Conservation (phyloP, 805 yeast species). For the Jamesozyma lodderae region DNA sequence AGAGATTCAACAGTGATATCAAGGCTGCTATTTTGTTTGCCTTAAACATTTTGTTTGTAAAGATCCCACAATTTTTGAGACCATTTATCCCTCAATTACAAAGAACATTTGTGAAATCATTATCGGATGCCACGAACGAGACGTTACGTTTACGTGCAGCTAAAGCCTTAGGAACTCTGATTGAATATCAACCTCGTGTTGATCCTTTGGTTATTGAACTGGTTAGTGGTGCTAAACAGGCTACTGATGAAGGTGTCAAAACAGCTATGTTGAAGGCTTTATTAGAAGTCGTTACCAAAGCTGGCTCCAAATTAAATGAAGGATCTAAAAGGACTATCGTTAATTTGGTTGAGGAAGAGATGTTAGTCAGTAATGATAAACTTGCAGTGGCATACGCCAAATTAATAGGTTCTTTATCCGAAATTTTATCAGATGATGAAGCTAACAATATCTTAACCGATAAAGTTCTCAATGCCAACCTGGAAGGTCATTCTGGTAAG, state of each 20-base stretch:
- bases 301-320: conserved; percentile 72
- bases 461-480: conserved; percentile 45
- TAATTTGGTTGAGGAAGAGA: conserved; percentile 65
- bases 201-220: conserved; percentile 86
- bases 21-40: conserved; percentile 91
- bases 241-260: conserved; percentile 63
- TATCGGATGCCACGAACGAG: conserved; percentile 70
- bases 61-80: conserved; percentile 82
- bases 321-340: conserved; percentile 59
- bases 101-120: conserved; percentile 88
- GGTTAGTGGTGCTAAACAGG: conserved; percentile 60
- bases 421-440: conserved; percentile 54
- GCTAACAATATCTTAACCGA: conserved; percentile 48
- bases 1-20: conserved; percentile 81
- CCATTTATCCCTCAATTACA: conserved; percentile 97
- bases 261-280: conserved; percentile 81
- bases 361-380: conserved; percentile 46
- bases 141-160: conserved; percentile 78
- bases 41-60: conserved; percentile 62
- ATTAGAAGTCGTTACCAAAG: conserved; percentile 68
- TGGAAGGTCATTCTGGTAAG: conserved; percentile 38
- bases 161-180: conserved; percentile 76
- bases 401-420: conserved; percentile 68
- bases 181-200: conserved; percentile 83
- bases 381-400: conserved; percentile 68